A percentile compares a stretch with the other conserved stretches of the same genome.
Evolutionary conservation across 352 stramenopile species (phyloP).

Genomic region (Pythium volutum): DNA sequence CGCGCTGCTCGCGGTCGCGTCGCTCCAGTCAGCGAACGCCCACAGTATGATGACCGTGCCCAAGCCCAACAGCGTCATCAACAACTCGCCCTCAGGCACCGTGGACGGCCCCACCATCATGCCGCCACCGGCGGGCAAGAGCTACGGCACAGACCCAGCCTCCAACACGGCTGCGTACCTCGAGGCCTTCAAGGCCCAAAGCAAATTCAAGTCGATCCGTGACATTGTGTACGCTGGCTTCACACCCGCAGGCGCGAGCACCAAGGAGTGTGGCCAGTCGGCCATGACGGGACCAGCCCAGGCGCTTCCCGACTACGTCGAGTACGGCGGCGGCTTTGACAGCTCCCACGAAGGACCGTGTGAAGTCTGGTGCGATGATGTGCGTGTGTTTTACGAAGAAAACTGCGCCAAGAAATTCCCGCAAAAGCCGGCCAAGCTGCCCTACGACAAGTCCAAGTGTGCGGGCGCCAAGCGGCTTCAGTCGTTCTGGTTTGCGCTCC

Average conservation of each 20-base stretch:
- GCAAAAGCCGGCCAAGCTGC: slow-evolving; percentile 2
- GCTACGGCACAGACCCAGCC: slow-evolving; percentile 12
- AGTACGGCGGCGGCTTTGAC: slow-evolving; percentile 26
- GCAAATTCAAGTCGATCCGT: slow-evolving; percentile 24
- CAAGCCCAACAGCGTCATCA: slow-evolving; percentile 15
- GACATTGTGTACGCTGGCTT: slow-evolving; percentile 19
- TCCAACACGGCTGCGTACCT: slow-evolving; percentile 24
- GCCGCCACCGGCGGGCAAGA: not conserved
- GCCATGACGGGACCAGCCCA: not conserved
- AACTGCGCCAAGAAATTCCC: slow-evolving; percentile 17
- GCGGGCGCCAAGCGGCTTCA: slow-evolving; percentile 24
- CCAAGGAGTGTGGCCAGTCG: not conserved
- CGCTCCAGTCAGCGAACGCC: not conserved
- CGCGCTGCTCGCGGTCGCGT: not conserved
- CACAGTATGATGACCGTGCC: slow-evolving; percentile 18
- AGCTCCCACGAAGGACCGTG: slow-evolving; percentile 22
- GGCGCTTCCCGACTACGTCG: slow-evolving; percentile 5
- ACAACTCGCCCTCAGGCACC: slow-evolving; percentile 10
- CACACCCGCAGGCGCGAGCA: not conserved
- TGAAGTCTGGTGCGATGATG: slow-evolving; percentile 20
- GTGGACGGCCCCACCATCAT: slow-evolving; percentile 6
- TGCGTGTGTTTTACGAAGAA: slow-evolving; percentile 14
- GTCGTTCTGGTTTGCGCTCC: slow-evolving; percentile 30
- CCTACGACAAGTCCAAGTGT: slow-evolving; percentile 27
- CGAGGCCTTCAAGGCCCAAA: slow-evolving; percentile 6